Conservation (phyloP, 352 stramenopile species). For the Globisporangium paddicum region DNA sequence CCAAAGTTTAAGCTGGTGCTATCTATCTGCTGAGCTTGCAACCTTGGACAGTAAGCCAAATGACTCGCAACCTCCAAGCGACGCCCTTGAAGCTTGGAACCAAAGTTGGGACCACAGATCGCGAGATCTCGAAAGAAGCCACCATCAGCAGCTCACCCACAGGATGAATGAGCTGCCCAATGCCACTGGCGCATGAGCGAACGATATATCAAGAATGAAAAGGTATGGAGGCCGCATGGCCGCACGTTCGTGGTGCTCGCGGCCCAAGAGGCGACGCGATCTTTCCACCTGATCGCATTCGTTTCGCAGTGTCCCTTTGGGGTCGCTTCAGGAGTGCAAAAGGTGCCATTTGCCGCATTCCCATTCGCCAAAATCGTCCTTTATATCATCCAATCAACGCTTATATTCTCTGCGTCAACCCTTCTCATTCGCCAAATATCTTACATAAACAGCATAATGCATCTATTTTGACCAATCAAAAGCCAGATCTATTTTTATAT, state of each 20-base stretch:
- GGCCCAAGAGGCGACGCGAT: not conserved
- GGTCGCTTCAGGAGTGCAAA: not conserved
- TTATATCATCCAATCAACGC: not conserved
- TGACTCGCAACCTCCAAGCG: too few species aligned
- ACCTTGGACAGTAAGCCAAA: too few species aligned
- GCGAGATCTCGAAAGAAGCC: not conserved
- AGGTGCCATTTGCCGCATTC: not conserved
- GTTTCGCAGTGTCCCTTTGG: not conserved
- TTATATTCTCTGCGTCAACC: too few species aligned
- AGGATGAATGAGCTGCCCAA: not conserved
- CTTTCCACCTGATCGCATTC: constrained; percentile 4
- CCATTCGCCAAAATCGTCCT: not conserved
- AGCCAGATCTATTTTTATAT: not conserved
- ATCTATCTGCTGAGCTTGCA: too few species aligned
- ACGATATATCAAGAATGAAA: too few species aligned
- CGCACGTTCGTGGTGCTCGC: not conserved
- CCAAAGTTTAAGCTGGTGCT: too few species aligned
- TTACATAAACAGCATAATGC: not conserved
- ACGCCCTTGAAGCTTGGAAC: too few species aligned
- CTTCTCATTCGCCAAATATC: not conserved
- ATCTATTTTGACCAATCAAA: not conserved
- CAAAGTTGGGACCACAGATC: not conserved
- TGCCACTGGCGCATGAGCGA: not conserved
- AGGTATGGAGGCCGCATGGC: not conserved
- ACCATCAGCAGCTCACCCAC: not conserved